Percentiles rank a stretch among this genome's conserved stretches.
Evolutionary conservation across 306 rosid genomes (phyloP).

Genomic region (Corylus americana): DNA sequence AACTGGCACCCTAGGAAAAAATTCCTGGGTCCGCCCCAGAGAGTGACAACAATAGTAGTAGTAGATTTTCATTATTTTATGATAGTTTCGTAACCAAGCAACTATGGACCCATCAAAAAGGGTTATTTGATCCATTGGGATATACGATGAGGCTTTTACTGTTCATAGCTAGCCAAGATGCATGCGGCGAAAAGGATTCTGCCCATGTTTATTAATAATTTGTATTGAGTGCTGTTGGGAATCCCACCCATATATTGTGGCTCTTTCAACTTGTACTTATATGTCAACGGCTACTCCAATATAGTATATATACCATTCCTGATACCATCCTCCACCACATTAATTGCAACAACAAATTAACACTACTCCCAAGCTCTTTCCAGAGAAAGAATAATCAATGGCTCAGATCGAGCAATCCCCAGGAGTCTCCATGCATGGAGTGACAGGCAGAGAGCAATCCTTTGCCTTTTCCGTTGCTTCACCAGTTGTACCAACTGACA

Average conservation of each 20-base stretch:
- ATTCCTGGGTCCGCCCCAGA: too few relatives aligned
- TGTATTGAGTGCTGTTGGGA: conserved; percentile 20
- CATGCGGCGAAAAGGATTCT: conserved; percentile 64
- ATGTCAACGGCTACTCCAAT: conserved; percentile 46
- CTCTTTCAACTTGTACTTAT: conserved; percentile 15
- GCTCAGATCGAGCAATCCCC: conserved; percentile 58
- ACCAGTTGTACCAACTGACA: conserved; percentile 67
- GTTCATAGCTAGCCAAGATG: conserved; percentile 31
- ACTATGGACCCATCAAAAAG: neutral
- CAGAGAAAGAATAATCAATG: conserved; percentile 25
- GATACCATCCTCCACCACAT: neutral
- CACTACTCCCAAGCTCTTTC: too few relatives aligned
- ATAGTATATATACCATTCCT: conserved; percentile 38
- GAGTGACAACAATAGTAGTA: too few relatives aligned
- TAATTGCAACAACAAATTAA: conserved; percentile 8
- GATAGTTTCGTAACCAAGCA: too few relatives aligned
- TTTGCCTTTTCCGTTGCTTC: conserved; percentile 68
- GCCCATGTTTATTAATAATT: neutral
- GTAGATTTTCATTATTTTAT: too few relatives aligned
- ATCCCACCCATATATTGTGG: conserved; percentile 14
- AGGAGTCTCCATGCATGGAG: conserved; percentile 98
- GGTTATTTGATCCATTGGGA: conserved; percentile 65
- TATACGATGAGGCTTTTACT: conserved; percentile 43
- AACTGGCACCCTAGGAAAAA: too few relatives aligned
- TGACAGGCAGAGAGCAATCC: conserved; percentile 74